Conservation (phyloP, 768 basidiomycete species). For the Austroboletus festivus region DNA sequence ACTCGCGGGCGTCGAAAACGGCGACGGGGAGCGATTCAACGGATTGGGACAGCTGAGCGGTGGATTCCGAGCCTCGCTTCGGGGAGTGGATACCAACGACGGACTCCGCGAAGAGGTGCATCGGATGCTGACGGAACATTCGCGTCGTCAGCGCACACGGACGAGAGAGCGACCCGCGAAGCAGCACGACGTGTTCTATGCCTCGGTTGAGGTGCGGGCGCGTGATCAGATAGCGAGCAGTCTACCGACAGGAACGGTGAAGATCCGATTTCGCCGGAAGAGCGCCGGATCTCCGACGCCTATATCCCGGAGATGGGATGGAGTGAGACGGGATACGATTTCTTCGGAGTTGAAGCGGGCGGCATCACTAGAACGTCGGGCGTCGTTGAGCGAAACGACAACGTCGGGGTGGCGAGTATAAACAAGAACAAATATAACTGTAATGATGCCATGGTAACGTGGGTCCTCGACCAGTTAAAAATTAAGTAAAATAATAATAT, state of each 20-base stretch:
- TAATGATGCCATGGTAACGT: too few relatives aligned
- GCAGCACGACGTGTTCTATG: slow-evolving; percentile 30
- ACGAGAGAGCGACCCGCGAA: slow-evolving; percentile 18
- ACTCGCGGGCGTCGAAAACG: slow-evolving; percentile 24
- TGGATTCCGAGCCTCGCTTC: slow-evolving; percentile 17
- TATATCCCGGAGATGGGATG: background rate
- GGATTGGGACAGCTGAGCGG: slow-evolving; percentile 29
- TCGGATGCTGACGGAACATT: slow-evolving; percentile 18
- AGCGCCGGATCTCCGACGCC: slow-evolving; percentile 25
- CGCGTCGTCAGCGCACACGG: slow-evolving; percentile 18
- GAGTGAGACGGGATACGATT: slow-evolving; percentile 21
- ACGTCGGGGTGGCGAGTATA: slow-evolving; percentile 21
- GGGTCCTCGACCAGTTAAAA: too few relatives aligned
- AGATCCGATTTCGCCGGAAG: slow-evolving; percentile 13
- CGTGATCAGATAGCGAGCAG: background rate
- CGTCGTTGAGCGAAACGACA: slow-evolving; percentile 11
- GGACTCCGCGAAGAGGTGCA: slow-evolving; percentile 19
- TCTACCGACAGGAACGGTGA: slow-evolving; percentile 3
- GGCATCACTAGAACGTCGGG: slow-evolving; percentile 26
- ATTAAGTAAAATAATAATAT: too few relatives aligned
- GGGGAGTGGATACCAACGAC: slow-evolving; percentile 3
- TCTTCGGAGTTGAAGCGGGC: slow-evolving; percentile 31
- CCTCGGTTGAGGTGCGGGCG: slow-evolving; percentile 9
- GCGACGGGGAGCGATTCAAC: slow-evolving; percentile 25
- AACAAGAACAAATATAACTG: slow-evolving; percentile 18